Evolutionary conservation across 1,284 basidiomycete genomes (phyloP).

Genomic region (Salmacisia buchloeana): DNA sequence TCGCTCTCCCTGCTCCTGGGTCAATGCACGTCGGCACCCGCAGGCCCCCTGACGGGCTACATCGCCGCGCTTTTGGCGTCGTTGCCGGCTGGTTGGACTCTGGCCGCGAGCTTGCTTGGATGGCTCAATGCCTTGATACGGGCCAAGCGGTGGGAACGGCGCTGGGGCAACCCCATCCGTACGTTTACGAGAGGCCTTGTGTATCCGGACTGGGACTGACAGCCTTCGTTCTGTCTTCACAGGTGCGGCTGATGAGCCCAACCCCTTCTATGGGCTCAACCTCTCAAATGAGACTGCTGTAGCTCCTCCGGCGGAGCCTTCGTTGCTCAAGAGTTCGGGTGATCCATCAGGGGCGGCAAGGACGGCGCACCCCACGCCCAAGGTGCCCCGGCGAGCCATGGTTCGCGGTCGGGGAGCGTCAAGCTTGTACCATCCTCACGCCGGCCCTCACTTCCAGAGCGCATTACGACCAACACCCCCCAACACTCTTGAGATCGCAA

Average conservation of each 20-base stretch:
- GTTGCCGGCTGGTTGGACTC: conserved; percentile 33
- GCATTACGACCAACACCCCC: too few relatives aligned
- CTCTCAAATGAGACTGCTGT: conserved; percentile 8
- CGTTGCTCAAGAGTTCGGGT: not conserved
- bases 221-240: not conserved
- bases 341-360: not conserved
- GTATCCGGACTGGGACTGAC: not conserved
- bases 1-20: conserved; percentile 46
- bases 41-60: conserved; percentile 45
- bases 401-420: not conserved
- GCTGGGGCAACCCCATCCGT: conserved; percentile 48
- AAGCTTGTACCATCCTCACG: not conserved
- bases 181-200: not conserved
- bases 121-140: conserved; percentile 41
- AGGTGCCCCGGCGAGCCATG: not conserved
- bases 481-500: too few relatives aligned
- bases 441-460: too few relatives aligned
- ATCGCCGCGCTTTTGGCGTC: conserved; percentile 44
- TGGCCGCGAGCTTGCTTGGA: conserved; percentile 29
- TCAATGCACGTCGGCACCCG: conserved; percentile 49
- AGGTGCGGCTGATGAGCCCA: conserved; percentile 41
- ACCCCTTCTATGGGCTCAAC: conserved; percentile 38
- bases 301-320: not conserved
- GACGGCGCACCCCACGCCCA: not conserved
- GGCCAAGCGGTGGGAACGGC: conserved; percentile 40